Evolutionary conservation across 2,329 filamentous ascomycete species (phyloP), one percentile per base, ranked within the genome.

Genomic region (Microcyclosporella mali): DNA sequence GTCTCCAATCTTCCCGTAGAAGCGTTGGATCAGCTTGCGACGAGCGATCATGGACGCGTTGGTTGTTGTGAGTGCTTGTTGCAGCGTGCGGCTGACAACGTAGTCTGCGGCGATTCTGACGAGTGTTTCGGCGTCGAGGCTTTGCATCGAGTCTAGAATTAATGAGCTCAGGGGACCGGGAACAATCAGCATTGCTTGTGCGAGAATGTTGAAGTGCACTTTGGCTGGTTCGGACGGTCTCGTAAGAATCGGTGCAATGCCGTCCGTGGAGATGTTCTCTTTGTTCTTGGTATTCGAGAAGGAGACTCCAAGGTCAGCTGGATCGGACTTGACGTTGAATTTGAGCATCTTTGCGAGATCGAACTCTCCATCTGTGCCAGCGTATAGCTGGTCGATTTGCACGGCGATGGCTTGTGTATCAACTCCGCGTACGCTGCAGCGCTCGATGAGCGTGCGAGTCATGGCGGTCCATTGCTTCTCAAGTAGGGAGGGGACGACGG

Each of bases 361-460:
- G 64, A 64, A 72, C 21, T n/a, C n/a, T 47, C 49, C 72, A n/a
- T 70, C 62, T n/a, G 61, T 53, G 1, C 63, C 66, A 35, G 71
- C 70, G 58, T 79, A 81, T 21, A 75, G 72, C 15, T 75, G 69
- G 48, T 79, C 74, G 8, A 86, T 68, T 32, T 76, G 69, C 28
- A 68, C 66, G 4, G 77, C 74, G 41, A 85, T 71, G 6, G 70
- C 70, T 29, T 70, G 65, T 1, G 73, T 74, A 55, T 82, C 72
- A 17, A 80, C 71, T 3, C 70, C 71, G 43, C 90, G 81, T 8
- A 82, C 79, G 4, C 79, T 69, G 60, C 87, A 94, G 49, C 90
- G 78, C 63, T 95, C 88, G 48, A 97, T 83, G 3, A 97, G 69
- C 0, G 82, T 81, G 60, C 82, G 85, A 56, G 95, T 77, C 9